Base-by-base conservation (phyloP, 78 protist genomes). In the Neovahlkampfia damariscottae region DNA sequence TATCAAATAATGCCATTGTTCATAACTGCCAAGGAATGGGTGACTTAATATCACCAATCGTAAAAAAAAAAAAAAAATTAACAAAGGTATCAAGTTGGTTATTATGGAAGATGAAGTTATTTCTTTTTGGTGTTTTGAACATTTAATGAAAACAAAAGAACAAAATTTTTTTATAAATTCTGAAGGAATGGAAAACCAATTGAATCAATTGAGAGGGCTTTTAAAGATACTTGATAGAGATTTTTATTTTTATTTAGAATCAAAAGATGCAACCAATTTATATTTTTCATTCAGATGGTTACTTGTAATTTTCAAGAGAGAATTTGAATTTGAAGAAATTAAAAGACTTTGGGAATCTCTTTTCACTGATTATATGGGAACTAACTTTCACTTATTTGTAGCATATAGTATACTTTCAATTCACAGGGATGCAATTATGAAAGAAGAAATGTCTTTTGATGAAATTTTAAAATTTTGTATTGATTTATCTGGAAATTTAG, bases 21-120 rank as follows among this genome's bases (percentile, higher is more conserved):
- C n/a, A n/a, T n/a, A n/a, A 95, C 81, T 95, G 98, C n/a, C 88
- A 84, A 67, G 88, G 88, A 40, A 80, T 84, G 88, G 37, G 29
- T 5, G 88, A 84, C 28, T 40, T 84, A 2, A 41, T 68, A n/a
- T n/a, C n/a, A n/a, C n/a, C n/a, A n/a, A n/a, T n/a, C n/a, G n/a
- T n/a, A n/a, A n/a, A n/a, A n/a, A n/a, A n/a, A n/a, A n/a, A n/a
- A n/a, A n/a, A n/a, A n/a, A n/a, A n/a, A n/a, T n/a, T n/a, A n/a
- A n/a, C n/a, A n/a, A n/a, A 3, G 69, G 79, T 10, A 80, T 75
- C 2, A 32, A 80, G 19, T 50, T 84, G 36, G 29, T 28, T 0
- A 77, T 84, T 8, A 38, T 80, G 72, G 32, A 75, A 0, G 88
- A 84, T 36, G 88, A 84, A 67, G 84, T 34, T 1, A 81, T 67